A percentile compares a stretch with the other conserved stretches of the same genome.
Conservation (phyloP, 768 basidiomycete genomes). For the Leccinum ochraceum region DNA sequence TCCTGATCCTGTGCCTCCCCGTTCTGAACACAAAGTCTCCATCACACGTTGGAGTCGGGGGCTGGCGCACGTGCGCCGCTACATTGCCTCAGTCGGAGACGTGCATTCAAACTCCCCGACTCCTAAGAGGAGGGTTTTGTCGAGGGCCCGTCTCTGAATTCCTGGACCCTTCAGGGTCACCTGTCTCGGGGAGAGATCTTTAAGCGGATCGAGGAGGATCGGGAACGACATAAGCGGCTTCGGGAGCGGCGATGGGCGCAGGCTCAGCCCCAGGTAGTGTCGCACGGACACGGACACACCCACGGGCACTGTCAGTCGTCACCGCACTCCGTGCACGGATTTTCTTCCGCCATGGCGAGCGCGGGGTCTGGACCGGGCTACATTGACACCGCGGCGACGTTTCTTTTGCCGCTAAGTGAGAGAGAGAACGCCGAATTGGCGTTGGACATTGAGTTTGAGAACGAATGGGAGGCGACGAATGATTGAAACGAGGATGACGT, state of each 20-base stretch:
- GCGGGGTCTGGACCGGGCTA: constrained; percentile 8
- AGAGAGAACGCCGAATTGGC: constrained; percentile 50
- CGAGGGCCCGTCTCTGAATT: too few relatives aligned
- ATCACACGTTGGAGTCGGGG: too few relatives aligned
- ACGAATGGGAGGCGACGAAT: constrained; percentile 86
- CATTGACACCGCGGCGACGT: too few relatives aligned
- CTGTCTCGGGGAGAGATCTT: constrained; percentile 72
- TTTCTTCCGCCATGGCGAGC: neutral
- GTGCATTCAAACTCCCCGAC: too few relatives aligned
- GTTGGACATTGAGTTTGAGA: constrained; percentile 84
- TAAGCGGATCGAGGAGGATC: constrained; percentile 89
- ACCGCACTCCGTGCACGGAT: neutral
- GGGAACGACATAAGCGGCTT: constrained; percentile 77
- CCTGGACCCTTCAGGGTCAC: neutral
- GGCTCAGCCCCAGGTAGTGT: constrained; percentile 50
- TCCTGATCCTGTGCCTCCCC: too few relatives aligned
- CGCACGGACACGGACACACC: neutral
- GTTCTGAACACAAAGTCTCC: too few relatives aligned
- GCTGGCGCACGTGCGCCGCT: too few relatives aligned
- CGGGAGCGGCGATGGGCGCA: constrained; percentile 79
- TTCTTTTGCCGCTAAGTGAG: constrained; percentile 38
- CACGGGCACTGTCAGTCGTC: neutral
- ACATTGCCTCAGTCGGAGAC: too few relatives aligned
- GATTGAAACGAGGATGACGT: constrained; percentile 92
- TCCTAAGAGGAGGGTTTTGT: too few relatives aligned